These are phyloP conservation scores for Lachnellula hyalina DNA, from an alignment of 2,329 filamentous ascomycete genomes.

Conservation along the genomic window DNA sequence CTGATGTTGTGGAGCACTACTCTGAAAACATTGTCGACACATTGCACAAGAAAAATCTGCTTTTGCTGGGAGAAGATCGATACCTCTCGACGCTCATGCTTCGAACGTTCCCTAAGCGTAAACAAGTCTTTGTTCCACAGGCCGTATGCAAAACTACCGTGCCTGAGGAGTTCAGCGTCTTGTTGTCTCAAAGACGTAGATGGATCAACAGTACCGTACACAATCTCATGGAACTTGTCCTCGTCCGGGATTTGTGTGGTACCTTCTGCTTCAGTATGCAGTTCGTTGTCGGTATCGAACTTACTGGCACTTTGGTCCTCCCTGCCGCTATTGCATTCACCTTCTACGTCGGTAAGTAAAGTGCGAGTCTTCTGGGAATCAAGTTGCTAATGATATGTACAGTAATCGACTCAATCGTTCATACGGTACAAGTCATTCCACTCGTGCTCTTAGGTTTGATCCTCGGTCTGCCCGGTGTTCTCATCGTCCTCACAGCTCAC, in stretches of 20 bases:
- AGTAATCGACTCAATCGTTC: conserved; percentile 84
- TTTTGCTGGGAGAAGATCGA: conserved; percentile 88
- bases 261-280: conserved; percentile 99
- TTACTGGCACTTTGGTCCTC: conserved; percentile 88
- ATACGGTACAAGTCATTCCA: conserved; percentile 79
- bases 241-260: conserved; percentile 92
- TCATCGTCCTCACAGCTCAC: conserved; percentile 91
- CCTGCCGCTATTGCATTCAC: conserved; percentile 97
- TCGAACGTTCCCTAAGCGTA: conserved; percentile 96
- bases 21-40: conserved; percentile 99
- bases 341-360: conserved; percentile 79
- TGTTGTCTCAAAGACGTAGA: conserved; percentile 88
- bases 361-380: neutral
- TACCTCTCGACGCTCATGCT: conserved; percentile 97
- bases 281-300: conserved; percentile 93
- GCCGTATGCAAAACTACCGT: conserved; percentile 98
- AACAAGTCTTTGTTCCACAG: conserved; percentile 97
- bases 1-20: conserved; percentile 97
- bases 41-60: conserved; percentile 92
- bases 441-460: conserved; percentile 85
- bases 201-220: conserved; percentile 99
- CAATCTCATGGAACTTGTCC: conserved; percentile 94
- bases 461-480: conserved; percentile 82
- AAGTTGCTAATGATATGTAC: conserved; percentile 16
- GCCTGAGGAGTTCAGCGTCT: conserved; percentile 83